Evolutionary conservation across 2,329 filamentous ascomycete genomes (phyloP), one percentile per base, ranked within the genome.

Genomic region (Fragosphaeria purpurea): DNA sequence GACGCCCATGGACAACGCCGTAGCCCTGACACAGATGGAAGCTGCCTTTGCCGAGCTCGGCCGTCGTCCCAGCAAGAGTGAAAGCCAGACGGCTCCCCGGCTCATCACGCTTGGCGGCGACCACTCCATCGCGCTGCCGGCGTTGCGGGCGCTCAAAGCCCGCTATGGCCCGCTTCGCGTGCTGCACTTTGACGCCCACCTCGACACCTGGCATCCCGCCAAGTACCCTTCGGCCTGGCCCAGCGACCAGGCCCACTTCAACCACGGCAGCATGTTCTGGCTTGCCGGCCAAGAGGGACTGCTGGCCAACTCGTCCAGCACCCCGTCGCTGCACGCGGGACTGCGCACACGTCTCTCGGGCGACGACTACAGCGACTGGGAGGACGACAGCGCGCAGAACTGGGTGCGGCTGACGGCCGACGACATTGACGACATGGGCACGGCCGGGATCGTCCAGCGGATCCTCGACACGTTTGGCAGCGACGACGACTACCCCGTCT

Each of bases 241-340:
- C 0, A 85, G 79, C 35, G 78, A 89, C 56, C 79, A 82, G 44
- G 87, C 88, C 11, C 76, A 76, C 55, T 82, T 93, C 68, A 93
- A 91, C 67, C 86, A 93, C 68, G 88, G 87, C 37, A 91, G 87
- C 1, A 91, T 91, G 70, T 93, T 93, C 70, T 91, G 83, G 69
- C 86, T 90, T 62, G 88, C 87, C 0, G 70, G 83, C 1, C 79
- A 82, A 66, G 86, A 93, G 63, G 88, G 87, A 2, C 72, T 37
- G 35, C 11, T 37, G 35, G 35, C 35, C 35, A 37, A 37, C 35
- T 37, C 35, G 35, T 7, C 35, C 35, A 37, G 35, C 35, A 37
- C 35, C 35, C 84, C 80, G 0, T 85, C 79, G 22, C 86, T 91
- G 5, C 89, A 95, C 64, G 88, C 86, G 0, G 88, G 89, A 1